Evolutionary conservation across 2,329 filamentous ascomycete genomes (phyloP), one percentile per base, ranked within the genome.

Genomic region (Trichoderma sp.): DNA sequence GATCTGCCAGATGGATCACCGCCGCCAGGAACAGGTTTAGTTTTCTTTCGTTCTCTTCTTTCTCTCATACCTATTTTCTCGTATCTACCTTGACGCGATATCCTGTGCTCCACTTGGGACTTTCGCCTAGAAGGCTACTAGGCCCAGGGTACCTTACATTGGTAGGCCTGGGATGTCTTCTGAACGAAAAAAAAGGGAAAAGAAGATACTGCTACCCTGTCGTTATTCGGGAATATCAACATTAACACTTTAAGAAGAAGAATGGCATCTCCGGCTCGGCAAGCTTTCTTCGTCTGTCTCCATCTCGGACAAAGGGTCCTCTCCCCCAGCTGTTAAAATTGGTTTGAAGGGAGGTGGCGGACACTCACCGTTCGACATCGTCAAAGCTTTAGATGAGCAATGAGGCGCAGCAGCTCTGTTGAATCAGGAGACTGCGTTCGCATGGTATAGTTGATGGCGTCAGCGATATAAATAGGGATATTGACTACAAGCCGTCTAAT

Each of bases 21-120:
- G 21, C 43, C 43, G 57, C 33, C 65, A 68, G 65, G 65, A 68
- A 68, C 65, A 61, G 57, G 65, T 43, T 33, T 53, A 68, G 57
- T 61, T 61, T 59, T 67, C 31, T 21, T 52, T 24, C 10, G 8
- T 37, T 53, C 47, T 37, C 37, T 56, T 64, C 35, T 52, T 55
- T 53, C 27, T 19, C 13, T 11, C 11, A 35, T 13, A 11, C 13
- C 6, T 52, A 49, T 24, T 33, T 47, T 53, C 8, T 52, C 29
- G n/a, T 16, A 55, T 49, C 47, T 49, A 11, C 24, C 11, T 24
- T 5, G 47, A 49, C 47, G n/a, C 16, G 57, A 40, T 21, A 35
- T 33, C 35, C 27, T 4, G 40, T 31, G 29, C 43, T 52, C 59
- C 40, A 49, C 40, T 49, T 24, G 8, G 59, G 19, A 21, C 13